Percentiles rank a stretch among this genome's conserved stretches.
phyloP scores from a whole-genome alignment of 129 eudicot genomes.

The Chrysanthemum seticuspe region DNA sequence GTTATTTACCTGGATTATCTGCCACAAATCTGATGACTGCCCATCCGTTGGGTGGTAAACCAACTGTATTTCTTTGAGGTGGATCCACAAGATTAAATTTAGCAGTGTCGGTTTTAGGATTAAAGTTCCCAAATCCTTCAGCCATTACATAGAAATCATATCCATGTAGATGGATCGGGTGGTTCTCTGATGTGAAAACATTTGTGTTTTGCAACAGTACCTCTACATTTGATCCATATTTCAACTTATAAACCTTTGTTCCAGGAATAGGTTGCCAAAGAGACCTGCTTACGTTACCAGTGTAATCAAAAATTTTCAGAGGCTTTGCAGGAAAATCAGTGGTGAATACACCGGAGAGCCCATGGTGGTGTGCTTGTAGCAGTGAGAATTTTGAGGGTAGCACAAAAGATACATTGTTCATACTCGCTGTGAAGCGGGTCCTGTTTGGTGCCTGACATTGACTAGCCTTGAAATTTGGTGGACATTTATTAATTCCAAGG shows the following conservation, averaged over 20 bases:
- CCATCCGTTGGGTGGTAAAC: constrained; percentile 91
- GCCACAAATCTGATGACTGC: constrained; percentile 87
- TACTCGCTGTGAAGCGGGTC: constrained; percentile 88
- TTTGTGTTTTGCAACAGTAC: constrained; percentile 80
- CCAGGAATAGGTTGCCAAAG: constrained; percentile 74
- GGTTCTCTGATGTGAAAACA: constrained; percentile 80
- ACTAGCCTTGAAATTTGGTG: constrained; percentile 40
- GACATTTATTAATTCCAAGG: constrained; percentile 68
- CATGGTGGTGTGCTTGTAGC: constrained; percentile 73
- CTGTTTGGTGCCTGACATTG: constrained; percentile 90
- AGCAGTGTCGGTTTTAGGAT: constrained; percentile 61
- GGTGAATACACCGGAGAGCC: constrained; percentile 77
- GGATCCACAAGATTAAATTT: constrained; percentile 92
- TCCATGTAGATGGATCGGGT: constrained; percentile 95
- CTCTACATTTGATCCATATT: constrained; percentile 76
- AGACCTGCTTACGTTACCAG: constrained; percentile 74
- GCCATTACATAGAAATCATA: constrained; percentile 86
- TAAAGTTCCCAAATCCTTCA: constrained; percentile 82
- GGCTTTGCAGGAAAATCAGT: constrained; percentile 73
- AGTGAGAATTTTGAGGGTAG: constrained; percentile 77
- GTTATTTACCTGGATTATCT: constrained; percentile 77
- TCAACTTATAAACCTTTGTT: constrained; percentile 62
- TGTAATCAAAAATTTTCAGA: constrained; percentile 72
- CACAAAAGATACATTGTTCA: constrained; percentile 82
- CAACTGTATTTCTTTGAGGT: constrained; percentile 77